A percentile compares a stretch with the other conserved stretches of the same genome.
These are phyloP conservation scores for Yamadazyma membranifaciens DNA, from an alignment of 1,139 yeast species.

Conservation along the genomic window DNA sequence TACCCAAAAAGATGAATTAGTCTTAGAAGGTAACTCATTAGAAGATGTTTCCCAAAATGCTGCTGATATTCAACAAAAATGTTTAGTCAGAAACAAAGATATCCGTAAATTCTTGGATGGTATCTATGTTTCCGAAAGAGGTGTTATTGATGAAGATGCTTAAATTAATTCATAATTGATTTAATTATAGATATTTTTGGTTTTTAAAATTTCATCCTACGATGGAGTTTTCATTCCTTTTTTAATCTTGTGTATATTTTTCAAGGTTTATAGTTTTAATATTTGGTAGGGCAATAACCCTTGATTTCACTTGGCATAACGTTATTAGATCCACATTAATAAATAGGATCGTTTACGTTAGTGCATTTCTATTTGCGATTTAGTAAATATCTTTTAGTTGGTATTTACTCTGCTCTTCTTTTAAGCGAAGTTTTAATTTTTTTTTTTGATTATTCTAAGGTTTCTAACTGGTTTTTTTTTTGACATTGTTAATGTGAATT, in stretches of 20 bases:
- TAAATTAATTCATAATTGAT: conserved; percentile 25
- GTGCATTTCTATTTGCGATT: conserved; percentile 4
- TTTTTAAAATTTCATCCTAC: neutral
- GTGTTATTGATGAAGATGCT: conserved; percentile 70
- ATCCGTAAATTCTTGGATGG: conserved; percentile 99
- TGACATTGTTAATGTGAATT: neutral
- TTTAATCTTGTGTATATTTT: conserved; percentile 8
- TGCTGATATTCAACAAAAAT: conserved; percentile 97
- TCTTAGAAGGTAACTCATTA: conserved; percentile 92
- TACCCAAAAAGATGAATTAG: conserved; percentile 90
- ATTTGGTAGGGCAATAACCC: conserved; percentile 7
- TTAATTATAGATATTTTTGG: conserved; percentile 4
- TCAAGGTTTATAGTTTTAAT: conserved; percentile 8
- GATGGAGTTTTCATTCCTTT: conserved; percentile 1
- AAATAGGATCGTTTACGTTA: conserved; percentile 7
- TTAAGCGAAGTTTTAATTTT: conserved; percentile 1
- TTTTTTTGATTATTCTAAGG: neutral
- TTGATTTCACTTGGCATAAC: conserved; percentile 5
- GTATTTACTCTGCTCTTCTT: conserved; percentile 5
- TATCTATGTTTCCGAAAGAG: conserved; percentile 98
- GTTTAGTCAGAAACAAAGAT: conserved; percentile 99
- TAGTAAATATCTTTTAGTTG: conserved; percentile 1
- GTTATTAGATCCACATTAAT: conserved; percentile 7
- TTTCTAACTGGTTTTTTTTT: too few species aligned
- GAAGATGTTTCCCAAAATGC: conserved; percentile 98